Conservation (phyloP, 2,329 filamentous ascomycete species). For the Coniochaeta sp. region DNA sequence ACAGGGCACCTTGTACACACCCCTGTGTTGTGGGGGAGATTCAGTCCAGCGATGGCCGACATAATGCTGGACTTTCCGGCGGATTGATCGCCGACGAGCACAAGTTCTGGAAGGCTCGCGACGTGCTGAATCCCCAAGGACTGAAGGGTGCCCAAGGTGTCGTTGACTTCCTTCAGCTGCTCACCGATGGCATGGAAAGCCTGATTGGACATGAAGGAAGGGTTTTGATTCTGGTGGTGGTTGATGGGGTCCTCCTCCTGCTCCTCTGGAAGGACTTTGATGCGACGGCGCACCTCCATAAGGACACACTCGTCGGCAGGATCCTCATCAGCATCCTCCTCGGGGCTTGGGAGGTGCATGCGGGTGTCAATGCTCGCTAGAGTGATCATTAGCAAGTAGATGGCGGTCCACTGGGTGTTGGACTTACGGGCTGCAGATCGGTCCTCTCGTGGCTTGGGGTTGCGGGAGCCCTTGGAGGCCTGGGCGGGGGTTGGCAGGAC, state of each 20-base stretch:
- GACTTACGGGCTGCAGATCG: slow-evolving; percentile 16
- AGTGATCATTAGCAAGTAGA: not conserved
- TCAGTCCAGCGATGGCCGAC: slow-evolving; percentile 62
- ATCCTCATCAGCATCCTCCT: slow-evolving; percentile 14
- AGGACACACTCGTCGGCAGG: slow-evolving; percentile 17
- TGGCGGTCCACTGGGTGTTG: not conserved
- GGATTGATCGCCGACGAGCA: slow-evolving; percentile 78
- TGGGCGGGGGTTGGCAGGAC: not conserved
- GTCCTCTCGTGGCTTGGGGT: slow-evolving; percentile 6
- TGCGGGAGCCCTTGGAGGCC: no score
- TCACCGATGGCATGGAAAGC: slow-evolving; percentile 49
- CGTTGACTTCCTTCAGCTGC: slow-evolving; percentile 58
- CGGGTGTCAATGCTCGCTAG: slow-evolving; percentile 22
- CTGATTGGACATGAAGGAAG: slow-evolving; percentile 25
- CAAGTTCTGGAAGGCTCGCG: slow-evolving; percentile 68
- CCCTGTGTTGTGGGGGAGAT: slow-evolving; percentile 61
- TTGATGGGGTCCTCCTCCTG: not conserved
- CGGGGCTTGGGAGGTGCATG: not conserved
- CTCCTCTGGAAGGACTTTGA: slow-evolving; percentile 4
- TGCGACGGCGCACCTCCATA: slow-evolving; percentile 17
- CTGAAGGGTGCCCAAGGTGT: slow-evolving; percentile 61
- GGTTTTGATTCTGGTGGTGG: slow-evolving; percentile 5
- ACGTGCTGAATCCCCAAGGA: slow-evolving; percentile 66
- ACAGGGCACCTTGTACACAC: slow-evolving; percentile 78
- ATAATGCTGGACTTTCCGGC: slow-evolving; percentile 70